Base-by-base conservation (phyloP, 371 early-diverging fungal genomes). In the Parasitella parasitica region DNA sequence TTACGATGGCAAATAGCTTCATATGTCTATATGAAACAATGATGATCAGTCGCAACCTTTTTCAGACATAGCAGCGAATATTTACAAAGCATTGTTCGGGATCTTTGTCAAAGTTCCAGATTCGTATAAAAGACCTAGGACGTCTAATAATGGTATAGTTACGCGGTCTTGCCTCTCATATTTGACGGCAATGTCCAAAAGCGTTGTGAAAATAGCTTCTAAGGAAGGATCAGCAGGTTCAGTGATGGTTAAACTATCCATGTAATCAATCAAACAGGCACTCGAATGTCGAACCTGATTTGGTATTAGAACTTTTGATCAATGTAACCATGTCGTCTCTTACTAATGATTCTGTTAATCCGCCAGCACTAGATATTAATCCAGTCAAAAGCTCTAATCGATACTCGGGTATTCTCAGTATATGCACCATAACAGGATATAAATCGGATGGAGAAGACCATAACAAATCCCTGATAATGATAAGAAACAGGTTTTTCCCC, bases 331-430 rank as follows among this genome's bases (percentile, higher is more conserved):
- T 34, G 38, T 50, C 6, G 13, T 27, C 6, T 32, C 67, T 71
- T 73, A 91, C 93, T 67, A 93, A 66, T 30, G 91, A 86, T 68
- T 93, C 94, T 2, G 91, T 86, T 51, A 92, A 61, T 6, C 93
- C 93, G 50, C 93, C 93, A 12, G 93, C 90, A 70, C 89, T 88
- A 18, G 91, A 69, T 27, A 91, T 80, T 8, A 92, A 64, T 0
- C 94, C 94, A 22, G 80, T 62, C 49, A 94, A 58, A 18, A 91
- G 58, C 15, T 83, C 81, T n/a, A 71, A 55, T 4, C 91, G 74
- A 61, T 88, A 90, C 59, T 70, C 83, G 3, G 81, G 71, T 5
- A 86, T 49, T 12, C 57, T 53, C 28, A 94, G 67, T 9, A 90
- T 54, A 37, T 75, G 72, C 0, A 86, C 83, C 73, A 93, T 81